Conservation (phyloP, 805 yeast species). For the Kluyveromyces aestuarii region DNA sequence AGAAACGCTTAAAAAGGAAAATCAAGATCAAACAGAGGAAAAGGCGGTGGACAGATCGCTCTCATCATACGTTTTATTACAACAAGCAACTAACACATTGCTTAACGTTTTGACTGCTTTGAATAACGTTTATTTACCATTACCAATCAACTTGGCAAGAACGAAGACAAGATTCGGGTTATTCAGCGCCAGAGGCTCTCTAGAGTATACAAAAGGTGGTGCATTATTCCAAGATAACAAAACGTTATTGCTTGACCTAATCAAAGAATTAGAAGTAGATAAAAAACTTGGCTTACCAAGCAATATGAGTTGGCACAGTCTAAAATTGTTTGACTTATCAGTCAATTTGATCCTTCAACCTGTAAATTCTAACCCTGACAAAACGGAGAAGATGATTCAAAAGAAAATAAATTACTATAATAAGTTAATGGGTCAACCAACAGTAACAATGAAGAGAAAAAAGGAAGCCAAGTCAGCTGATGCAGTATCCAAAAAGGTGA, state of each 20-base stretch:
- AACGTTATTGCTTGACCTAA: slow-evolving; percentile 40
- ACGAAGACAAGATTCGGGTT: slow-evolving; percentile 56
- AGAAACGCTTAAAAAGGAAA: slow-evolving; percentile 5
- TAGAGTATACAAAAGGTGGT: slow-evolving; percentile 80
- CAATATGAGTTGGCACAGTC: slow-evolving; percentile 47
- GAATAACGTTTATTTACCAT: slow-evolving; percentile 41
- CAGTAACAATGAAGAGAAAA: slow-evolving; percentile 1
- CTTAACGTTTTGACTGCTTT: slow-evolving; percentile 40
- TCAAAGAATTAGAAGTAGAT: slow-evolving; percentile 43
- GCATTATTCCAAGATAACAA: slow-evolving; percentile 66
- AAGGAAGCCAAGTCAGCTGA: slow-evolving; percentile 1
- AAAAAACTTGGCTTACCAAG: slow-evolving; percentile 50
- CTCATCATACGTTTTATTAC: slow-evolving; percentile 56
- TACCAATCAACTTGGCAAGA: slow-evolving; percentile 55
- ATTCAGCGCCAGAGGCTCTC: slow-evolving; percentile 62
- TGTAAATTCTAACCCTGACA: slow-evolving; percentile 30
- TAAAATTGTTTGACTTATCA: slow-evolving; percentile 48
- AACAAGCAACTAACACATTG: slow-evolving; percentile 57
- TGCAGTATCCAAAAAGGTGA: slow-evolving; percentile 9
- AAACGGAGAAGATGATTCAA: slow-evolving; percentile 22
- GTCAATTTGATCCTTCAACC: slow-evolving; percentile 52
- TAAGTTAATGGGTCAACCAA: slow-evolving; percentile 19
- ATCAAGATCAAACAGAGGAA: slow-evolving; percentile 3
- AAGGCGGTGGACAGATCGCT: slow-evolving; percentile 28
- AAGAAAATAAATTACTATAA: slow-evolving; percentile 22